Evolutionary conservation across 177 flowering plant genomes (phyloP).

Genomic region (Vitis hybrid): DNA sequence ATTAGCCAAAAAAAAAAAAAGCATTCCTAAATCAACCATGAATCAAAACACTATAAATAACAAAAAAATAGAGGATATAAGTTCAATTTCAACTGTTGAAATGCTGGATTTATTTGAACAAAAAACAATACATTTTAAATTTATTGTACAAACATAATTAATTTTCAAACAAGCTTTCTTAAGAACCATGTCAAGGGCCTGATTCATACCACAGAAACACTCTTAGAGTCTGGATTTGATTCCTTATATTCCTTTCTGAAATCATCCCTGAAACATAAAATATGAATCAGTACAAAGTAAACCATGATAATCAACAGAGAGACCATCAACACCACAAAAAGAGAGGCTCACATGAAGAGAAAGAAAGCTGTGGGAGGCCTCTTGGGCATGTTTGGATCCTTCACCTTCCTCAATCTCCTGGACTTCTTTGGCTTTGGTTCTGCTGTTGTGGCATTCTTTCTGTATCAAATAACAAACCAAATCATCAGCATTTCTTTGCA

Average conservation of each 20-base stretch:
- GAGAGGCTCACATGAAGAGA: constrained; percentile 59
- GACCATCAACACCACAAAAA: background rate
- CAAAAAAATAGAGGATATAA: no score
- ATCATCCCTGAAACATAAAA: constrained; percentile 59
- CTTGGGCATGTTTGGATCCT: constrained; percentile 70
- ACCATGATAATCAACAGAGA: background rate
- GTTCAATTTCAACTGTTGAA: no score
- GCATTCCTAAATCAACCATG: no score
- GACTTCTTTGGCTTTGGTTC: constrained; percentile 52
- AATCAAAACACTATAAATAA: no score
- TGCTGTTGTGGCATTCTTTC: constrained; percentile 39
- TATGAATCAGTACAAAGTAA: background rate
- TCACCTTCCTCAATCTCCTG: constrained; percentile 43
- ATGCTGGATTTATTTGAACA: no score
- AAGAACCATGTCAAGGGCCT: background rate
- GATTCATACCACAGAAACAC: constrained; percentile 47
- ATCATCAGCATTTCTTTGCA: background rate
- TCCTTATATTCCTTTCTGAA: constrained; percentile 76
- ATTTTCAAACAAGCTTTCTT: no score
- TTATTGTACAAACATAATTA: no score
- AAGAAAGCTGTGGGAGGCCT: constrained; percentile 92
- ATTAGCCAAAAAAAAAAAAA: background rate
- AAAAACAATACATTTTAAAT: no score
- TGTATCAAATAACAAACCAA: constrained; percentile 11
- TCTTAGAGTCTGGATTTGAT: constrained; percentile 67